Evolutionary conservation across 257 asterid species (phyloP).

Genomic region (Gynochthodes officinalis): DNA sequence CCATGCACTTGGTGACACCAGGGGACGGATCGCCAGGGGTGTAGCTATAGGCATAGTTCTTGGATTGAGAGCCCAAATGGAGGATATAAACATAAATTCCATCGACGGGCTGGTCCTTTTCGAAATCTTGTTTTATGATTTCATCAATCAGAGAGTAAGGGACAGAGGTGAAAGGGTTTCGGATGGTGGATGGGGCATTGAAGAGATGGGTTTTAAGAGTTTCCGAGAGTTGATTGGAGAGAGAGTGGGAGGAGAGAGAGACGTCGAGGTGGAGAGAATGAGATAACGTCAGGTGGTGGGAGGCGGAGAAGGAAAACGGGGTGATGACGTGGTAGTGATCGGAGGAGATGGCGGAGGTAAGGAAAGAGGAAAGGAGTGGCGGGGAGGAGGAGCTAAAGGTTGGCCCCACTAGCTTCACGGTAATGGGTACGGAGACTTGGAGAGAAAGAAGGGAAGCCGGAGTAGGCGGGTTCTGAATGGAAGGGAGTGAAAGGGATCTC

Average conservation of each 20-base stretch:
- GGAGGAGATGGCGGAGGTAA: slow-evolving; percentile 68
- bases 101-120: slow-evolving; percentile 48
- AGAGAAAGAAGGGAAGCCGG: slow-evolving; percentile 59
- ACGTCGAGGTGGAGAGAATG: slow-evolving; percentile 75
- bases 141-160: slow-evolving; percentile 52
- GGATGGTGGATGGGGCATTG: slow-evolving; percentile 43
- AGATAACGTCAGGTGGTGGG: slow-evolving; percentile 66
- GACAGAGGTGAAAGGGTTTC: slow-evolving; percentile 58
- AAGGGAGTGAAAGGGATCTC: slow-evolving; percentile 45
- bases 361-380: slow-evolving; percentile 54
- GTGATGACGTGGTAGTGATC: slow-evolving; percentile 88
- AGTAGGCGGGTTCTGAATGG: slow-evolving; percentile 31
- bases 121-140: slow-evolving; percentile 54
- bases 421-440: slow-evolving; percentile 58
- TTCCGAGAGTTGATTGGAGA: slow-evolving; percentile 43
- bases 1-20: slow-evolving; percentile 72
- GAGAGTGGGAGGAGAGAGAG: slow-evolving; percentile 41
- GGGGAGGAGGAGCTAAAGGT: slow-evolving; percentile 65
- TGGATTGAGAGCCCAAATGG: slow-evolving; percentile 54
- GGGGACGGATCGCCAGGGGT: slow-evolving; percentile 75
- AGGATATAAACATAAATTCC: slow-evolving; percentile 72
- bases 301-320: slow-evolving; percentile 41
- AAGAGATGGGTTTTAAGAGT: slow-evolving; percentile 51
- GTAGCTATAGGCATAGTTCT: slow-evolving; percentile 69
- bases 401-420: slow-evolving; percentile 73